phyloP scores from a whole-genome alignment of 345 rosid species.

The Turnera subulata region DNA sequence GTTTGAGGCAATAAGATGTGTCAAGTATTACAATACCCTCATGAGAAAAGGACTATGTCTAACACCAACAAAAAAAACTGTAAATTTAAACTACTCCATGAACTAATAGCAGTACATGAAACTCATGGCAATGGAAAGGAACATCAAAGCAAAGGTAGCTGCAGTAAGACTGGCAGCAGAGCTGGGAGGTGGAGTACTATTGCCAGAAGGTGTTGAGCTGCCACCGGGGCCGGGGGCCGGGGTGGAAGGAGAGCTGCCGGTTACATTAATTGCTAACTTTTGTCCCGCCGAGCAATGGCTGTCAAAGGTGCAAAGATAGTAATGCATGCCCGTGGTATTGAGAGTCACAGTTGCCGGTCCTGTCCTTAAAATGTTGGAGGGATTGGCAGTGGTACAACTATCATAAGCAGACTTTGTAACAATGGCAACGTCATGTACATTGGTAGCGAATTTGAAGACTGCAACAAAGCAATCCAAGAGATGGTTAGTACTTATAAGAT shows the following conservation, averaged over 20 bases:
- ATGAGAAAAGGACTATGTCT: no score
- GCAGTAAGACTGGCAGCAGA: neutral
- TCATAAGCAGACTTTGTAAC: slow-evolving; percentile 5
- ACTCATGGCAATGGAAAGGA: neutral
- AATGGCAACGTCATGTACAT: slow-evolving; percentile 16
- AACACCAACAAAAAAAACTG: no score
- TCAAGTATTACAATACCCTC: no score
- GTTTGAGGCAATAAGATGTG: no score
- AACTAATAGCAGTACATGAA: neutral
- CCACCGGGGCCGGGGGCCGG: neutral
- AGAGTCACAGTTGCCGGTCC: slow-evolving; percentile 17
- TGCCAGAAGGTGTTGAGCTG: neutral
- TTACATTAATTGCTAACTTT: slow-evolving; percentile 12
- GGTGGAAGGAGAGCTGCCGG: neutral
- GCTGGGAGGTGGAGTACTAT: neutral
- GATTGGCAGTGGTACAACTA: slow-evolving; percentile 1
- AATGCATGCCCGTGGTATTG: neutral
- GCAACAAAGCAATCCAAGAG: slow-evolving; percentile 1
- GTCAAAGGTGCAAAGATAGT: slow-evolving; percentile 14
- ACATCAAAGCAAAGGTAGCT: neutral
- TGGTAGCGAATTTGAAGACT: slow-evolving; percentile 20
- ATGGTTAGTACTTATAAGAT: no score
- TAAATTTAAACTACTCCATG: neutral
- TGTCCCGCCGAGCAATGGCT: slow-evolving; percentile 14
- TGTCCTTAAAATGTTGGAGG: neutral